Evolutionary conservation across 805 yeast species (phyloP), one percentile per base, ranked within the genome.

Genomic region (Saccharomyces mikatae): DNA sequence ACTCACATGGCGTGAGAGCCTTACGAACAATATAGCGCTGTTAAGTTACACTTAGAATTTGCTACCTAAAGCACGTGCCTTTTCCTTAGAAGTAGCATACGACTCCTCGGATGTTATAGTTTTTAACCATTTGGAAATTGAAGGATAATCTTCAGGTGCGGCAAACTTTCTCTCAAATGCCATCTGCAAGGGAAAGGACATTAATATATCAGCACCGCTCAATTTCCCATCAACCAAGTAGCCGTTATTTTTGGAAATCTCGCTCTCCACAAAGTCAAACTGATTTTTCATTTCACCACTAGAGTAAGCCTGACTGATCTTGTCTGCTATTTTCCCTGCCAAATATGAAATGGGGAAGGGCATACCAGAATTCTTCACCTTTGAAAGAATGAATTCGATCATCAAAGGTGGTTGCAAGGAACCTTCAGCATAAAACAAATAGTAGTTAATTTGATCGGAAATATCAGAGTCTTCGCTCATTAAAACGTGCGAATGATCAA

Each of bases 401-500:
- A 71, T 71, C 52, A 79, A 64, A 8, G 74, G 68, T 4, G 81
- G 80, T 64, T 80, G 83, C 17, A 86, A 64, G 24, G 87, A 76
- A 0, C 83, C 87, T 66, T 86, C 92, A n/a, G 79, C 65, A 60
- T 78, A 81, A 62, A 80, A 81, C 47, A 80, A 67, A 58, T 70
- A 82, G 63, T 78, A 84, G 55, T 78, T 79, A 36, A 80, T 76
- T 46, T 68, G 55, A 21, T 76, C 75, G 48, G 69, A 67, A 22
- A 76, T 80, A 5, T 73, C 72, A 6, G 66, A 74, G 48, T 68
- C 64, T 6, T 56, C 55, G 28, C 80, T 78, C 8, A 59, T 64
- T 52, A 82, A 69, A 22, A 65, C 70, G 14, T 72, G 64, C 1
- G 64, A 59, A 24, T 63, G 62, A 60, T 84, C 88, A 61, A 76